Conservation (phyloP, 257 asterid species). For the Penstemon eatonii region DNA sequence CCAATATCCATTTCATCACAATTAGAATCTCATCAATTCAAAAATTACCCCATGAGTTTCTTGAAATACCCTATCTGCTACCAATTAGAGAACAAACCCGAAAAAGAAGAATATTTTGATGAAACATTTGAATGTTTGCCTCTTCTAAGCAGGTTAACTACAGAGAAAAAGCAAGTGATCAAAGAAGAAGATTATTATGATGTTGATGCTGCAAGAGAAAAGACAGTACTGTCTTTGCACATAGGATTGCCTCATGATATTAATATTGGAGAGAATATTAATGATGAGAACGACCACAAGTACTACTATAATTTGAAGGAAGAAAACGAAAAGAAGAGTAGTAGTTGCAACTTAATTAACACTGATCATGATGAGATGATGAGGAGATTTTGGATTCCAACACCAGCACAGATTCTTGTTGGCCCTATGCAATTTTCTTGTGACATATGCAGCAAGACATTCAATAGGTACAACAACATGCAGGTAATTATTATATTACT, state of each 20-base stretch:
- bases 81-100: constrained; percentile 33
- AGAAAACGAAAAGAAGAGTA: constrained; percentile 31
- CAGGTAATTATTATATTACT: constrained; percentile 43
- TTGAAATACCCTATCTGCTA: constrained; percentile 47
- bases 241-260: constrained; percentile 74
- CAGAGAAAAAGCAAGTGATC: constrained; percentile 35
- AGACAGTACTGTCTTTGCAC: constrained; percentile 53
- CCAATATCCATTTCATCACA: constrained; percentile 31
- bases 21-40: constrained; percentile 2
- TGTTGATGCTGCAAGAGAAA: constrained; percentile 17
- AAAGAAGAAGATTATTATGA: constrained; percentile 37
- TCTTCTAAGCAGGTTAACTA: constrained; percentile 55
- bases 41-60: constrained; percentile 42
- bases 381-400: constrained; percentile 88
- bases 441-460: constrained; percentile 78
- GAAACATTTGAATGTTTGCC: constrained; percentile 68
- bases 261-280: constrained; percentile 16
- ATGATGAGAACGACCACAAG: constrained; percentile 24
- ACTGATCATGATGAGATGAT: not conserved
- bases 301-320: constrained; percentile 26
- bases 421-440: constrained; percentile 97
- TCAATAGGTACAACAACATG: constrained; percentile 95
- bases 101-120: constrained; percentile 10
- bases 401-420: constrained; percentile 86
- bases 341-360: constrained; percentile 28